Evolutionary conservation across 2,329 filamentous ascomycete species (phyloP), one percentile per base, ranked within the genome.

Genomic region (Exophiala oligosperma): DNA sequence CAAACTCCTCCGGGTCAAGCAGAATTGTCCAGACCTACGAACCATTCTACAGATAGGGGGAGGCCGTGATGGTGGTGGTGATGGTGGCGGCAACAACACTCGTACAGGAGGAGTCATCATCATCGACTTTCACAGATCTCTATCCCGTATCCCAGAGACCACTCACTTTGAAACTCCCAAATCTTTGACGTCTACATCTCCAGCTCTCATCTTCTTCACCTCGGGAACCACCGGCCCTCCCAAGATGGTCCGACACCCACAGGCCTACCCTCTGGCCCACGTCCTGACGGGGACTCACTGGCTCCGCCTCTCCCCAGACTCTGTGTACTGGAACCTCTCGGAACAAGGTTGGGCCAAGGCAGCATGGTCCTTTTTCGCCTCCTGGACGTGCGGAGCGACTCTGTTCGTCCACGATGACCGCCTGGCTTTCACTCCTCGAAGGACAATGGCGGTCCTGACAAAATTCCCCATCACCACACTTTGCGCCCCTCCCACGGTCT

Each of bases 321-420:
- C 72, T 23, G 52, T 75, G 2, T 73, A 70, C 61, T 76, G 73
- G 74, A 74, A 74, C 43, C 60, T 74, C 11, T 70, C 73, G 5
- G 74, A 76, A 52, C 73, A 76, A 69, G 73, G 74, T 35, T 76
- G 74, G 74, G 74, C 72, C 3, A 76, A 76, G 67, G 74, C 74
- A 41, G 73, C 71, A 6, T 76, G 73, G 73, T 57, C 74, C 2
- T 75, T 71, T 56, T 72, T 76, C 47, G 70, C 68, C 2, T 64
- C 73, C 1, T 76, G 74, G 73, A 76, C 74, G 51, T 73, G 71
- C 53, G 74, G 74, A 8, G 73, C 73, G 1, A 73, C 68, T 1
- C 68, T 76, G 4, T 76, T 76, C 59, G 67, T 76, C 21, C 69
- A 76, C 61, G 74, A 76, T 51, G 72, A 74, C 59, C 63, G 72